Evolutionary conservation across 2,329 filamentous ascomycete genomes (phyloP).

Genomic region (Aspergillus melleus): DNA sequence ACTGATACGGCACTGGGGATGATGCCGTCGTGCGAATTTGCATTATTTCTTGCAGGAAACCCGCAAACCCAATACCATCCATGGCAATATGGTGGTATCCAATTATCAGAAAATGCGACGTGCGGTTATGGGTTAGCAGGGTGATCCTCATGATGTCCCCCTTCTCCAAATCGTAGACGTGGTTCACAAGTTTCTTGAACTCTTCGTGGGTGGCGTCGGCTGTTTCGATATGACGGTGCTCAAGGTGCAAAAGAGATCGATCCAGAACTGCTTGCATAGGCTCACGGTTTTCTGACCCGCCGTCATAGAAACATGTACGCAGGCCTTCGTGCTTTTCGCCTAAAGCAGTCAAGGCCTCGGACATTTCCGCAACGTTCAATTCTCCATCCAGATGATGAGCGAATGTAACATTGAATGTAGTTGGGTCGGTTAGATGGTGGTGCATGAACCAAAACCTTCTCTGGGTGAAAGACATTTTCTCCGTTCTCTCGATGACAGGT

Average conservation of each 20-base stretch:
- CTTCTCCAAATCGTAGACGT: conserved; percentile 39
- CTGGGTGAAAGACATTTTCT: conserved; percentile 26
- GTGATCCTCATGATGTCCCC: conserved; percentile 22
- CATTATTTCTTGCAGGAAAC: conserved; percentile 4
- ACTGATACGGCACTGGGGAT: conserved; percentile 23
- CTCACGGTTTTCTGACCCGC: conserved; percentile 18
- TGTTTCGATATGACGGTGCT: not conserved
- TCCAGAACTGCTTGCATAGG: conserved; percentile 7
- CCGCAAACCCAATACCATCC: conserved; percentile 47
- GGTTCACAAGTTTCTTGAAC: conserved; percentile 1
- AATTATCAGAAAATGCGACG: conserved; percentile 43
- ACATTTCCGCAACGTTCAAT: conserved; percentile 8
- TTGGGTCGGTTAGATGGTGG: conserved; percentile 17
- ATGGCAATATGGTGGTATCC: conserved; percentile 50
- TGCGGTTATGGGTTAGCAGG: conserved; percentile 36
- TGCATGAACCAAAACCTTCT: conserved; percentile 41
- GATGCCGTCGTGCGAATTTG: conserved; percentile 14
- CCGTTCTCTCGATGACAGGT: not conserved
- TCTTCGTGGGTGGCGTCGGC: not conserved
- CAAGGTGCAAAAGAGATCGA: not conserved
- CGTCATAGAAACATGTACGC: conserved; percentile 21
- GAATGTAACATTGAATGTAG: conserved; percentile 24
- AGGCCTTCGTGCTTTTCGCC: conserved; percentile 30
- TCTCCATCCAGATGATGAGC: conserved; percentile 16
- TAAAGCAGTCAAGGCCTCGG: conserved; percentile 5